Evolutionary conservation across 2,329 filamentous ascomycete species (phyloP), one percentile per base, ranked within the genome.

Genomic region (Neoscytalidium dimidiatum): DNA sequence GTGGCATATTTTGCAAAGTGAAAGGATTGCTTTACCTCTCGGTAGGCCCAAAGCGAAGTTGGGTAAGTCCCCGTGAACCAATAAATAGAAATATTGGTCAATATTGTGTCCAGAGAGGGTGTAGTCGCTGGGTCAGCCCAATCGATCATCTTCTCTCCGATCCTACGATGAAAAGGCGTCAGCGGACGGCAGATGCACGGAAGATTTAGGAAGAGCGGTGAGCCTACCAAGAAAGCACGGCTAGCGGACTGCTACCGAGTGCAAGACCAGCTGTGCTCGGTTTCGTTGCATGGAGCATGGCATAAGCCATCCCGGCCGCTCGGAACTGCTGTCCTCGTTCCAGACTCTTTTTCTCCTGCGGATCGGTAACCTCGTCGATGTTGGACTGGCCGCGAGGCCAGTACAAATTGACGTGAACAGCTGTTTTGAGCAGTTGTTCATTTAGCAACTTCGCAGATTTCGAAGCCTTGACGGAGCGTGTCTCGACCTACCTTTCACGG

Each of bases 181-280:
- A n/a, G n/a, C n/a, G 23, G 43, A 21, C 9, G 5, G 6, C 33
- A 7, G n/a, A 41, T 21, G 21, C 17, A 13, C 7, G 33, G 1
- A 9, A 13, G 0, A 28, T 14, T 3, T 4, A 52, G 13, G 31
- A 13, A 1, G 19, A 17, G 3, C 31, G 9, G 13, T 21, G n/a
- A 13, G 17, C 51, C 13, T 38, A 58, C 82, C 86, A 90, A 6
- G 82, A 80, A 2, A 90, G 78, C 21, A 89, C 70, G 0, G 85
- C 84, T 1, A 89, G 67, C 0, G 87, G 87, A 35, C 78, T 86
- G 4, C 82, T 76, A 3, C 81, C 77, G 1, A 89, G 73, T 0
- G 80, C 82, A 4, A 87, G 77, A 0, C 86, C 85, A 49, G 88
- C 83, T 0, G 86, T 89, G 0, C 80, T 78, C 0, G 86, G 83